Base-by-base conservation (phyloP, 2,329 filamentous ascomycete genomes). In the Microcyclosporella mali region DNA sequence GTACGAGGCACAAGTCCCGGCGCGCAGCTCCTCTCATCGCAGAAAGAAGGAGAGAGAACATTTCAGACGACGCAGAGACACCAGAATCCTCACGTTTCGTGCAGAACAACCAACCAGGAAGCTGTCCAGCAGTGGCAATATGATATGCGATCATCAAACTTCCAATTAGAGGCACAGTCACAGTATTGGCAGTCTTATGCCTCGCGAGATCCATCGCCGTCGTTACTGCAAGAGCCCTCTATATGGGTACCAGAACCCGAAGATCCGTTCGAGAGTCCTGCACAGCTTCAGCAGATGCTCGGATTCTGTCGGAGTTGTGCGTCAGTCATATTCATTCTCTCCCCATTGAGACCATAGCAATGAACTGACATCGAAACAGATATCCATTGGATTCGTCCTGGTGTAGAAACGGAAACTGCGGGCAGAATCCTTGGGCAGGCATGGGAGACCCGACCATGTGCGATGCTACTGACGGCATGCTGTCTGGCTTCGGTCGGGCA, bases 401-500 rank as follows among this genome's bases (percentile, higher is more conserved):
- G 43, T 33, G 34, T 37, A 37, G 12, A 40, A 21, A 41, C 37
- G 43, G 33, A 37, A 14, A 36, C 14, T 41, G 39, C 32, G n/a
- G 32, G 32, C 21, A 41, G 17, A 9, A 31, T 41, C 16, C n/a
- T 41, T 29, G 27, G 32, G 15, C 32, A 43, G 21, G 34, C 34
- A 11, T 37, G 41, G 41, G 29, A 37, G 18, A 37, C 16, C 17
- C 33, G 32, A 17, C 15, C 12, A 16, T 33, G 16, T 27, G 27
- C 41, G 9, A 38, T 43, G 34, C 18, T 43, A 7, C 33, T 43
- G 27, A 34, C 41, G 27, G 41, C 41, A 28, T 43, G 41, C 27
- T 43, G 41, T 33, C 35, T 43, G 29, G 41, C 41, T 35, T 43
- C 41, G 19, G 41, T 43, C 28, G 41, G 41, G 19, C 41, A 43